Evolutionary conservation across 169 alveolate species (phyloP), one percentile per base, ranked within the genome.

Genomic region (Miamiensis avidus): DNA sequence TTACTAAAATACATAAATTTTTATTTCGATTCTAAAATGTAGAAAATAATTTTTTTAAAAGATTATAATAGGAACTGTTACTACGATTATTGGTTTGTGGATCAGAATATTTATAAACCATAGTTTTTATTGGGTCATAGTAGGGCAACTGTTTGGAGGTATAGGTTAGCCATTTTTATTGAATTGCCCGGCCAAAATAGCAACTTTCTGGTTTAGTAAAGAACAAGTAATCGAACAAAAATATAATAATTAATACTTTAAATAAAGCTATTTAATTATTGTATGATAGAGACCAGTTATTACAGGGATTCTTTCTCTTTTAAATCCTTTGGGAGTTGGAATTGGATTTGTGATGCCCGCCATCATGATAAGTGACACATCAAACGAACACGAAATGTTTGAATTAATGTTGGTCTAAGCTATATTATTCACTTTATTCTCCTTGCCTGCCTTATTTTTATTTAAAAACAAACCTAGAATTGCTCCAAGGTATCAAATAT

Each of bases 111-210:
- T 79, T 20, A 65, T 79, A n/a, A 79, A 79, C n/a, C 27, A 79
- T 16, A 79, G 84, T 32, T 79, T 79, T 65, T 79, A 74, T 69
- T 79, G 33, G 31, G 84, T 72, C 29, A 79, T 79, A 29, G 32
- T 79, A 29, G 84, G 84, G 28, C 65, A 79, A 79, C n/a, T 79
- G 4, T 64, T 79, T 0, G 84, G 84, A 34, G 84, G 64, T 49
- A 64, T 79, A 0, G 84, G 84, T 0, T 79, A 79, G 29, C 84
- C 84, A 27, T 79, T 79, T 30, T 49, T 79, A 0, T 6, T 79
- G 49, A 79, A 79, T 79, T 69, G 76, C 25, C 84, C 84, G 6
- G 65, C 84, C 1, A 79, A 79, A 64, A 79, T 79, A 32, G 84
- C 84, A 1, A 72, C 77, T 79, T 69, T 49, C 0, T 79, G 84